phyloP scores from a whole-genome alignment of 2,329 filamentous ascomycete genomes.

The Calonectria ilicicola region DNA sequence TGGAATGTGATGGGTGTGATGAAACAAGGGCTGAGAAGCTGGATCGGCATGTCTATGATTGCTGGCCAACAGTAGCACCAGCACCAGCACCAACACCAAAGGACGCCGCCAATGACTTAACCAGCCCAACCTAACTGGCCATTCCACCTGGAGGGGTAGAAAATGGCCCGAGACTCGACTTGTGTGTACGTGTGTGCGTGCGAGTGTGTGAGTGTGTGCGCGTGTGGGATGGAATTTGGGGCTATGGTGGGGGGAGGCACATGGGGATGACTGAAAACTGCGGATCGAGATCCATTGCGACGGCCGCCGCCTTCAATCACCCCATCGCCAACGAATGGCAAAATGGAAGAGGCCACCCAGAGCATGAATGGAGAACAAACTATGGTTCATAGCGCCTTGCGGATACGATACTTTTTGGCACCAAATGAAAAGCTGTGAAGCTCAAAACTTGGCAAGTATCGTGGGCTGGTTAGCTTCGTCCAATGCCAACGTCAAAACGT shows the following conservation, averaged over 20 bases:
- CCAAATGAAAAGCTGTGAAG: neutral
- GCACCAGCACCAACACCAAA: neutral
- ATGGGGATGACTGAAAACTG: neutral
- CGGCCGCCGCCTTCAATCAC: neutral
- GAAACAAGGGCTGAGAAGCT: neutral
- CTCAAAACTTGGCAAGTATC: constrained; percentile 5
- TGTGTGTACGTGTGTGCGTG: neutral
- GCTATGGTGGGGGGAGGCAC: neutral
- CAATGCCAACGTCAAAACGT: constrained; percentile 9
- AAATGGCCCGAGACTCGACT: neutral
- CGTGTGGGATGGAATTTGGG: constrained; percentile 3
- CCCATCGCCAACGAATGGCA: neutral
- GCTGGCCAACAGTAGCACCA: neutral
- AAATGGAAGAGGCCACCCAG: neutral
- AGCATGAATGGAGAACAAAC: neutral
- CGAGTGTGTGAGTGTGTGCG: neutral
- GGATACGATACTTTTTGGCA: neutral
- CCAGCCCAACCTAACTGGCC: neutral
- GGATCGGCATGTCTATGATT: neutral
- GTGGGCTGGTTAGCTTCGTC: neutral
- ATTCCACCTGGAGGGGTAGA: neutral
- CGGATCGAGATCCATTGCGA: neutral
- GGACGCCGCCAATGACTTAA: too few relatives aligned
- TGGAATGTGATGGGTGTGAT: constrained; percentile 1
- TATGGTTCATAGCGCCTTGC: neutral